Conservation (phyloP, 108 stramenopile species). For the Skeletonema potamos region DNA sequence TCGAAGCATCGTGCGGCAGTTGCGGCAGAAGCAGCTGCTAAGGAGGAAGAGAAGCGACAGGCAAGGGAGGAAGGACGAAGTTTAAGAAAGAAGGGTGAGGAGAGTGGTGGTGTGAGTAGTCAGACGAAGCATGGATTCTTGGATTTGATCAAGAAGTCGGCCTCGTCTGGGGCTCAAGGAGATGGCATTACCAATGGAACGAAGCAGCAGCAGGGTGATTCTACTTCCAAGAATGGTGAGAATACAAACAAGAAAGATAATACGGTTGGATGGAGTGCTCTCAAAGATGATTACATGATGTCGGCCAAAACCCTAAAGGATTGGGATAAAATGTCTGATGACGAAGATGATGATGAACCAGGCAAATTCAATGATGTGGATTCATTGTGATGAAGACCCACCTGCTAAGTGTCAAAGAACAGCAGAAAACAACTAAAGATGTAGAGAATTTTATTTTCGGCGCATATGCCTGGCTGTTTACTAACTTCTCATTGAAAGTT, state of each 20-base stretch:
- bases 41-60: constrained; percentile 35
- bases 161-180: constrained; percentile 13
- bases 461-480: too few species aligned
- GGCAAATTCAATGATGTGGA: neutral
- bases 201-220: neutral
- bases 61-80: constrained; percentile 27
- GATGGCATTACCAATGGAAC: neutral
- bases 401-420: neutral
- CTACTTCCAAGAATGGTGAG: constrained; percentile 6
- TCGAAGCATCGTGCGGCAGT: constrained; percentile 68
- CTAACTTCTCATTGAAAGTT: too few species aligned
- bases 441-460: too few species aligned
- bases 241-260: constrained; percentile 7
- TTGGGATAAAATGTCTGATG: constrained; percentile 79
- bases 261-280: constrained; percentile 69
- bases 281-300: constrained; percentile 84
- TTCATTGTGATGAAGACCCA: neutral
- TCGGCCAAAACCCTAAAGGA: constrained; percentile 68
- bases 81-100: constrained; percentile 15
- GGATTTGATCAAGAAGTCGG: constrained; percentile 76
- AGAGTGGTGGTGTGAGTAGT: constrained; percentile 11
- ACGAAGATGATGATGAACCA: constrained; percentile 38
- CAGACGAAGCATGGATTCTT: constrained; percentile 80
- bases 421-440: neutral
- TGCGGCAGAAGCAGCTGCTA: constrained; percentile 18